Base-by-base conservation (phyloP, 495 filamentous ascomycete genomes). In the Tuber magnatum region DNA sequence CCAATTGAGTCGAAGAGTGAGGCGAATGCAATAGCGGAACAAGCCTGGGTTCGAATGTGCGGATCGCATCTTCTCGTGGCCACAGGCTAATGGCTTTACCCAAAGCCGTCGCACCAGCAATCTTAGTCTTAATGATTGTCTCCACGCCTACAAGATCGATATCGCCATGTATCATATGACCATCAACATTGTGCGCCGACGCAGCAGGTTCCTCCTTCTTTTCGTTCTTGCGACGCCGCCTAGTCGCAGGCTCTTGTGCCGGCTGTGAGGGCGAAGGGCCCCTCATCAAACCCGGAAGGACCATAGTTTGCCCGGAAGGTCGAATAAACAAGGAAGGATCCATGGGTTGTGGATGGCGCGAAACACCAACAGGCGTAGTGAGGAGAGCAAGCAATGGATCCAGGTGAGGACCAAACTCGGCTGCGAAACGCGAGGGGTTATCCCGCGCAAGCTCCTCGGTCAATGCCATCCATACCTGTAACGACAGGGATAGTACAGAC, bases 91-190 rank as follows among this genome's bases (percentile, higher is more conserved):
- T 92, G 43, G 90, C 86, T 74, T 89, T 86, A 42, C 94, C 95
- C 78, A 97, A 88, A 22, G 95, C 96, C 81, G 87, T 88, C 32
- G 94, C 92, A 10, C 94, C 92, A 80, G 89, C 91, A 51, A 97
- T 90, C 83, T 94, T 93, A 10, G 94, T 97, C 78, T 94, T 89
- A 73, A 97, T 87, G 80, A 99, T 88, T 7, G 90, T 90, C 73
- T 99, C 96, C 71, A 91, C 86, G 69, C 96, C 94, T 41, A 98
- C 94, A 65, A 99, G 85, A 79, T 99, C 95, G 72, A 97, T 90
- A 81, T 99, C 95, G 68, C 95, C 95, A 80, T 93, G 92, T 84
- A 99, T 93, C 93, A 99, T 97, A 80, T 96, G 93, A 28, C 93
- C 95, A 82, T 99, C 95, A 48, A 99, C 93, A 83, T 99, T 97